Percentiles rank a stretch among this genome's conserved stretches.
Evolutionary conservation across 495 filamentous ascomycete genomes (phyloP).

Genomic region (Viridothelium virens): DNA sequence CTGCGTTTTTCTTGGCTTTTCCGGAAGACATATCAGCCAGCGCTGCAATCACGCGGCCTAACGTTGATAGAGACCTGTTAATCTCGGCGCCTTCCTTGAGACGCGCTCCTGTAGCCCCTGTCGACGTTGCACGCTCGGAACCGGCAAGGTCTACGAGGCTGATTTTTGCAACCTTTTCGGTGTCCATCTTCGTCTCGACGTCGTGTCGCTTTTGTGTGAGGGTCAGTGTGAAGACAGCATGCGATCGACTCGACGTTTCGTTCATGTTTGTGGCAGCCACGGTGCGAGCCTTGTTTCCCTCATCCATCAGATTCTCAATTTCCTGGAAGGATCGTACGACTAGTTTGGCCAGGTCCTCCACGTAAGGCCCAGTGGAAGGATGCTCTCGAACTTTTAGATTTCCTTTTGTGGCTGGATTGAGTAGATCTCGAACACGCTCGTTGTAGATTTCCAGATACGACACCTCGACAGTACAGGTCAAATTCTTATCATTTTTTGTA

Average conservation of each 20-base stretch:
- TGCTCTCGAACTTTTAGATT: constrained; percentile 97
- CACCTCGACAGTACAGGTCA: constrained; percentile 90
- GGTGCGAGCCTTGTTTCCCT: constrained; percentile 96
- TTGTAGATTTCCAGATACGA: constrained; percentile 99
- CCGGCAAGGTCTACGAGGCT: constrained; percentile 96
- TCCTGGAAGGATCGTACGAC: constrained; percentile 95
- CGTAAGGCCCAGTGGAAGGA: constrained; percentile 93
- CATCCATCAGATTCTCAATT: constrained; percentile 97
- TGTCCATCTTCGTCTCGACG: constrained; percentile 86
- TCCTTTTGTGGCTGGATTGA: constrained; percentile 93
- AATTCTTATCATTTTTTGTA: constrained; percentile 63
- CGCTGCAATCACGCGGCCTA: constrained; percentile 96
- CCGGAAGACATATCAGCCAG: constrained; percentile 82
- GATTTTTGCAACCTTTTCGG: constrained; percentile 96
- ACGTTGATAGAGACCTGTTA: constrained; percentile 90
- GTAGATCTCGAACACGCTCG: constrained; percentile 89
- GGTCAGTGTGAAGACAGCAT: constrained; percentile 96
- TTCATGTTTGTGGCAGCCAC: constrained; percentile 99
- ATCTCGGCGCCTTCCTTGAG: constrained; percentile 99
- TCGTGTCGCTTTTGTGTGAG: constrained; percentile 92
- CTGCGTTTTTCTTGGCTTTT: constrained; percentile 73
- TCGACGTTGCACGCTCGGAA: constrained; percentile 92
- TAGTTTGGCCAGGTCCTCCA: constrained; percentile 93
- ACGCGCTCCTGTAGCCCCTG: constrained; percentile 88
- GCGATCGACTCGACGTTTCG: constrained; percentile 94